phyloP scores from a whole-genome alignment of 495 filamentous ascomycete genomes.

The Hypomontagnella submonticulosa region DNA sequence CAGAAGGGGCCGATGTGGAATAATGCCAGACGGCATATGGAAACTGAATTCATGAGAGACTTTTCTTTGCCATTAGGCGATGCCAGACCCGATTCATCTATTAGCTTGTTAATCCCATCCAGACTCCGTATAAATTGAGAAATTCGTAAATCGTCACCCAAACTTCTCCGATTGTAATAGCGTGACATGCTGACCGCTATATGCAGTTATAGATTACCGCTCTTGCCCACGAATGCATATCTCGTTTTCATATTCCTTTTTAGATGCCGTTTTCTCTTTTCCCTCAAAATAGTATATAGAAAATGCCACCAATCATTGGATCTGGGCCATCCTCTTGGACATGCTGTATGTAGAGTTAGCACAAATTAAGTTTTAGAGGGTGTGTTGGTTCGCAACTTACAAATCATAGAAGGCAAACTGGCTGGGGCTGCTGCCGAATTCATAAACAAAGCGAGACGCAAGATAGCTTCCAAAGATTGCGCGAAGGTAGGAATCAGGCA shows the following conservation, averaged over 20 bases:
- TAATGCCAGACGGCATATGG: not conserved
- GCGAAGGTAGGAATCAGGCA: conserved; percentile 91
- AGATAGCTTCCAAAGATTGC: conserved; percentile 96
- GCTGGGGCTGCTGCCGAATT: conserved; percentile 89
- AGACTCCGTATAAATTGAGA: conserved; percentile 26
- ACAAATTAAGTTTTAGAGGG: not conserved
- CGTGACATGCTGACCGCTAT: conserved; percentile 1
- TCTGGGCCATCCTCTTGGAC: conserved; percentile 59
- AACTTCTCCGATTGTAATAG: not conserved
- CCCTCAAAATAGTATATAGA: not conserved
- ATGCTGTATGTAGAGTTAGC: conserved; percentile 55
- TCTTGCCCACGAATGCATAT: conserved; percentile 12
- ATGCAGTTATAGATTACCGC: conserved; percentile 24
- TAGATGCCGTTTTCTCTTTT: conserved; percentile 3
- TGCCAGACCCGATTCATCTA: conserved; percentile 19
- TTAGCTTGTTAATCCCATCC: conserved; percentile 18
- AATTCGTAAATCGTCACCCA: conserved; percentile 31
- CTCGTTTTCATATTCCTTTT: conserved; percentile 9
- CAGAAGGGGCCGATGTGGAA: too few species aligned
- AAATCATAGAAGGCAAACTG: conserved; percentile 99
- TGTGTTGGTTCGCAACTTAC: conserved; percentile 64
- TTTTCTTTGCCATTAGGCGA: conserved; percentile 11
- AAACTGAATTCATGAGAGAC: conserved; percentile 8
- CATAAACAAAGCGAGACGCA: conserved; percentile 94
- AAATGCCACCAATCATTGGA: conserved; percentile 33